phyloP scores from a whole-genome alignment of 1,284 basidiomycete genomes.

The Microbotryum scabiosae region DNA sequence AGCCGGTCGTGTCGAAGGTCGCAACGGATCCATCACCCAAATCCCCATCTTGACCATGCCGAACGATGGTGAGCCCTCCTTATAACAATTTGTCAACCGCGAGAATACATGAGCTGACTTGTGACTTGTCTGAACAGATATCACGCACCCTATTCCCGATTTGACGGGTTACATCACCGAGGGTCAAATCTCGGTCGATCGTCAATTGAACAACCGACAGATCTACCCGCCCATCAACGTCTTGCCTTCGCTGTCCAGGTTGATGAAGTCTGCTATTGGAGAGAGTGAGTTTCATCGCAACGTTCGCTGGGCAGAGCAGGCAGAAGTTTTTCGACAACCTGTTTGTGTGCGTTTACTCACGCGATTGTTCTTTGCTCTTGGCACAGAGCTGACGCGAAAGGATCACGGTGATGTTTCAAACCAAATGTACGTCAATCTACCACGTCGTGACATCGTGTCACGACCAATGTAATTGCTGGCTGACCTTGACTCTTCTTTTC shows the following conservation, averaged over 20 bases:
- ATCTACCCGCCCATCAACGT: conserved; percentile 99
- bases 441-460: conserved; percentile 25
- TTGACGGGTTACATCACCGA: conserved; percentile 98
- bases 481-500: background rate
- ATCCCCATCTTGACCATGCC: conserved; percentile 99
- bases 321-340: no score
- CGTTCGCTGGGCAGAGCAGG: no score
- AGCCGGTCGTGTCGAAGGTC: conserved; percentile 93
- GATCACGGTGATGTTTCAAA: conserved; percentile 99
- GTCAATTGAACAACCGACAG: conserved; percentile 55
- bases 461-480: background rate
- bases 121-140: conserved; percentile 53
- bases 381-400: conserved; percentile 67
- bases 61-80: conserved; percentile 70
- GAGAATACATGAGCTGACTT: background rate
- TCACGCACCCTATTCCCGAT: conserved; percentile 99
- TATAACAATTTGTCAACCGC: background rate
- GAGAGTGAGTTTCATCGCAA: conserved; percentile 49
- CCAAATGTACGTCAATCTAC: conserved; percentile 58
- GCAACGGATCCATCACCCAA: conserved; percentile 99
- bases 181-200: conserved; percentile 98
- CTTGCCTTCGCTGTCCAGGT: conserved; percentile 90
- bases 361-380: no score
- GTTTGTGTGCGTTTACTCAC: no score
- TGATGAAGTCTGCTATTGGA: conserved; percentile 99